Conservation (phyloP, 768 basidiomycete species). For the Tulasnella calospora region DNA sequence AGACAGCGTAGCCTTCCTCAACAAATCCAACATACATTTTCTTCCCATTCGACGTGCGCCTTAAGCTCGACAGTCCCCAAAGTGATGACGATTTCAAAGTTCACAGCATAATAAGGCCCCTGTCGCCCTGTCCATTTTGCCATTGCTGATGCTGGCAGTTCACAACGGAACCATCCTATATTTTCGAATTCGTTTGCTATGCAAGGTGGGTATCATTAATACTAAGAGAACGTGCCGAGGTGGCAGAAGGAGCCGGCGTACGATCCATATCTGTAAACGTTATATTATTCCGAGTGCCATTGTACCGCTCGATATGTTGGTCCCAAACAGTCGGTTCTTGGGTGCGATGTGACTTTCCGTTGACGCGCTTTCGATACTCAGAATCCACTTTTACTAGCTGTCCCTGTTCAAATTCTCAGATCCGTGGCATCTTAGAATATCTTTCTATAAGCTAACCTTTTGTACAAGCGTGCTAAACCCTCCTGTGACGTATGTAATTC, state of each 20-base stretch:
- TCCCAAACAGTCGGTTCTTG: neutral
- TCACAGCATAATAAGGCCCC: constrained; percentile 37
- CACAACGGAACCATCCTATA: neutral
- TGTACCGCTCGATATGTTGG: neutral
- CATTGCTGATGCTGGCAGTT: constrained; percentile 20
- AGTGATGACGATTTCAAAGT: constrained; percentile 43
- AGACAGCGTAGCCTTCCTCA: neutral
- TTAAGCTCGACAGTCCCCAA: constrained; percentile 53
- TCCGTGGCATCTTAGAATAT: neutral
- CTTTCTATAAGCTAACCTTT: neutral
- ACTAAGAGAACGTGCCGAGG: neutral
- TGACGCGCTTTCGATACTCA: neutral
- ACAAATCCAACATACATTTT: constrained; percentile 37
- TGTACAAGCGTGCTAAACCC: neutral
- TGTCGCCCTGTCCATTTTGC: neutral
- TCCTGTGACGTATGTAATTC: neutral
- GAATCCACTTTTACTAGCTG: neutral
- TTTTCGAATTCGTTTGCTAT: neutral
- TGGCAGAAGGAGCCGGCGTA: neutral
- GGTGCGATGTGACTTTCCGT: neutral
- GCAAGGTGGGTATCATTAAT: neutral
- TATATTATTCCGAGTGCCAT: neutral
- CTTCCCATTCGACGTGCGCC: constrained; percentile 50
- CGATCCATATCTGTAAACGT: neutral
- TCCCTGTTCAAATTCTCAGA: neutral